Base-by-base conservation (phyloP, 2,329 filamentous ascomycete genomes). In the Elsinoe fawcettii region DNA sequence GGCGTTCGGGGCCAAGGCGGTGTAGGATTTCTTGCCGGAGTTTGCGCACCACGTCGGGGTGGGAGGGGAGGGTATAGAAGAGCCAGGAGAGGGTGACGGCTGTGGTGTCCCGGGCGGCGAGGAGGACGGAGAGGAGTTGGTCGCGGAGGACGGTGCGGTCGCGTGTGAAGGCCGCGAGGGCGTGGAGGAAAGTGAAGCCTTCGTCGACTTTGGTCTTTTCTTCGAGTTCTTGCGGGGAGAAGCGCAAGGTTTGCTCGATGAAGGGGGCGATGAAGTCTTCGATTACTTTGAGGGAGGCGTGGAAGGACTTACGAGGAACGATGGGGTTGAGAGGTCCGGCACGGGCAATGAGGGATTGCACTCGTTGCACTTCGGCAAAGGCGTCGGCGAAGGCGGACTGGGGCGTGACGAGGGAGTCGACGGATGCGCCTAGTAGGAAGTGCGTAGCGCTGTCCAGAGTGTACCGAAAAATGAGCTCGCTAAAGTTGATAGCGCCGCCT, bases 61-160 rank as follows among this genome's bases (percentile, higher is more conserved):
- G 79, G 14, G 83, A 82, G 36, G 85, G 81, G 1, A 96, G 78
- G 70, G 96, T 89, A 70, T 93, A 95, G 59, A 96, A 77, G 34
- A 82, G 78, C 86, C 90, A 96, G 0, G 84, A 87, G 0, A 96
- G 78, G 0, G 88, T 90, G 14, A 79, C 82, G 27, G 90, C 90
- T 0, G 91, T 96, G 12, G 91, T 96, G 70, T 96, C 91, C 20
- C 88, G 81, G 11, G 89, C 90, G 1, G 91, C 91, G 14, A 96
- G 80, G 2, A 96, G 80, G 9, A 96, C 81, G 44, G 86, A 85
- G 14, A 93, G 80, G 49, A 96, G 77, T 71, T 96, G 90, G 71
- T 96, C 90, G 32, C 90, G 87, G 12, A 96, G 79, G 3, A 90
- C 80, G 56, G 78, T 80, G 22, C 74, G 69, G 60, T 79, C 75